These are phyloP conservation scores for Colletotrichum sp. DNA, from an alignment of 2,329 filamentous ascomycete genomes.

Conservation along the genomic window DNA sequence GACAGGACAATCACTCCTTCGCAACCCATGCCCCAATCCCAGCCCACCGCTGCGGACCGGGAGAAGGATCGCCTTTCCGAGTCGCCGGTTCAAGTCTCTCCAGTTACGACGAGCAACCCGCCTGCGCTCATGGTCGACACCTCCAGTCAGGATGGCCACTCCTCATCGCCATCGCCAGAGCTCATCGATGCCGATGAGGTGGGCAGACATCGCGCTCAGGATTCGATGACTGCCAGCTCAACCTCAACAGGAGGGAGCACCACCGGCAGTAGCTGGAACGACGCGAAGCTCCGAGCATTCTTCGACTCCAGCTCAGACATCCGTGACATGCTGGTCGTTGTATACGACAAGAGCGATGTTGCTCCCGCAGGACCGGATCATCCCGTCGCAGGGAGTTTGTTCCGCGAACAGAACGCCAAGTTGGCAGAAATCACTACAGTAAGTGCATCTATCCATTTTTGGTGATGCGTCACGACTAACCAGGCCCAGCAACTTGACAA, in stretches of 20 bases:
- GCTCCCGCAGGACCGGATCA: constrained; percentile 83
- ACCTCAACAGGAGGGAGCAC: constrained; percentile 48
- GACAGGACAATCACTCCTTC: constrained; percentile 35
- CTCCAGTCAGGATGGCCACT: constrained; percentile 71
- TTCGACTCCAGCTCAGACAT: constrained; percentile 91
- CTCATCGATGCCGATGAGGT: constrained; percentile 53
- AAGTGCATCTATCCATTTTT: constrained; percentile 35
- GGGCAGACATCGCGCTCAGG: constrained; percentile 44
- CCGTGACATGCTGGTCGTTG: constrained; percentile 85
- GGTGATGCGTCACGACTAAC: constrained; percentile 21
- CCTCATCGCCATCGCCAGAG: constrained; percentile 71
- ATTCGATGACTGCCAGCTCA: constrained; percentile 55
- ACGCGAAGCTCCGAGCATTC: constrained; percentile 83
- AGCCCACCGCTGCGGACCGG: not conserved
- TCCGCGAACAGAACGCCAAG: constrained; percentile 85
- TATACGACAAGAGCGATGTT: constrained; percentile 90
- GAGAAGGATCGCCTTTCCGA: constrained; percentile 61
- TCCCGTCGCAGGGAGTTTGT: constrained; percentile 80
- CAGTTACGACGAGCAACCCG: constrained; percentile 56
- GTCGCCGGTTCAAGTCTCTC: constrained; percentile 72
- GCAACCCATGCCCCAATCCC: not conserved
- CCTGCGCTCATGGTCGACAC: constrained; percentile 74
- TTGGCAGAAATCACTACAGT: constrained; percentile 85
- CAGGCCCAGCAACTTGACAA: constrained; percentile 75
- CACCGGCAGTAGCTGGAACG: constrained; percentile 78